Evolutionary conservation across 306 rosid species (phyloP), one percentile per base, ranked within the genome.

Genomic region (Rubus idaeus): DNA sequence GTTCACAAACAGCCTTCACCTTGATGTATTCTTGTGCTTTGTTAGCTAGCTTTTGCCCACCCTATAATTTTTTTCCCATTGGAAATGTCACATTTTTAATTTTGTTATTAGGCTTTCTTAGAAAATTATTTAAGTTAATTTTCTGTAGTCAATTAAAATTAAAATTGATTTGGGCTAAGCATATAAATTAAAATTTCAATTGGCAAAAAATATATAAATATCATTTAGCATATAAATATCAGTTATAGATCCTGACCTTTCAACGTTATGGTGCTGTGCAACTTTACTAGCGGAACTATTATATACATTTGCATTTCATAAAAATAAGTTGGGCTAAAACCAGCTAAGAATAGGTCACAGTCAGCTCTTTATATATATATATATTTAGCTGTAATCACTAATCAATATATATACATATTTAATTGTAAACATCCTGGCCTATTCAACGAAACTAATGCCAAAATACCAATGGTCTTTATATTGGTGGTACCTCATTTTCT

Each of bases 11-110:
- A 52, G 61, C 64, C 47, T 47, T 50, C 60, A 18, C 41, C 51
- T 6, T 76, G 39, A 49, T 86, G 81, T 70, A 80, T 79, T 70
- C 71, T 72, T 75, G 76, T 88, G 83, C 67, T 88, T 30, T 84
- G 81, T 76, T 79, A 80, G 81, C 84, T 61, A 30, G 42, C 17
- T 80, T 72, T 80, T 83, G 78, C 78, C 83, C 39, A 10, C 18
- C 9, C 44, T 53, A 68, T 67, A 23, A 5, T n/a, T 8, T 47
- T 51, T 73, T 75, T 80, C 77, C 77, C 87, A 23, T 81, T 57
- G 88, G 79, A 79, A 77, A 79, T 71, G 78, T 88, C 86, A 72
- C 74, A 65, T 52, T 57, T 72, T 65, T 11, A 60, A 71, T 55
- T 77, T 79, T 56, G 42, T 18, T 45, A 63, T 78, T 76, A 75